Conservation (phyloP, 2,329 filamentous ascomycete genomes). For the Pseudogymnoascus sp. region DNA sequence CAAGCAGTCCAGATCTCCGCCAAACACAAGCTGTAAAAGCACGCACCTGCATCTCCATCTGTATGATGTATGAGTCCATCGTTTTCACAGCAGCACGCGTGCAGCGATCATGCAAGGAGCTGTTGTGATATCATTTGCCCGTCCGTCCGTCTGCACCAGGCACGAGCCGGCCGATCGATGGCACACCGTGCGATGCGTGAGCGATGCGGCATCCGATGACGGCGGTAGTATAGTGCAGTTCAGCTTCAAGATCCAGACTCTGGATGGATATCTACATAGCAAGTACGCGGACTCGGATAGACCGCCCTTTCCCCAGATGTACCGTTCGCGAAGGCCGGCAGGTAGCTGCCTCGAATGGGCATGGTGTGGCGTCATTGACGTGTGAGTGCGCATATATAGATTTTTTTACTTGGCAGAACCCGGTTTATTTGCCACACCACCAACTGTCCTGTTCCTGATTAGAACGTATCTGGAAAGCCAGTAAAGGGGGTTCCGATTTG, state of each 20-base stretch:
- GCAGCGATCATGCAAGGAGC: not conserved
- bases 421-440: not conserved
- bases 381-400: not conserved
- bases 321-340: not conserved
- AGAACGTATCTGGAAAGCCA: not conserved
- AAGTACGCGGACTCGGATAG: not conserved
- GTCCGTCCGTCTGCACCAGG: not conserved
- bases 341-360: not conserved
- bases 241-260: not conserved
- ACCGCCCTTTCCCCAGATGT: not conserved
- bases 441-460: not conserved
- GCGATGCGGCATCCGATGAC: too few species aligned
- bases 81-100: not conserved
- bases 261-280: not conserved
- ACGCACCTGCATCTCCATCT: not conserved
- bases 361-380: not conserved
- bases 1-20: not conserved
- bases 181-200: too few species aligned
- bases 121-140: not conserved
- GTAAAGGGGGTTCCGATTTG: too few species aligned
- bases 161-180: not conserved
- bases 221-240: too few species aligned
- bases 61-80: not conserved
- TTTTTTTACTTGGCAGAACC: not conserved
- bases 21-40: not conserved